These are phyloP conservation scores for Pichia sorboxylosa DNA, from an alignment of 1,139 yeast genomes.

Conservation along the genomic window DNA sequence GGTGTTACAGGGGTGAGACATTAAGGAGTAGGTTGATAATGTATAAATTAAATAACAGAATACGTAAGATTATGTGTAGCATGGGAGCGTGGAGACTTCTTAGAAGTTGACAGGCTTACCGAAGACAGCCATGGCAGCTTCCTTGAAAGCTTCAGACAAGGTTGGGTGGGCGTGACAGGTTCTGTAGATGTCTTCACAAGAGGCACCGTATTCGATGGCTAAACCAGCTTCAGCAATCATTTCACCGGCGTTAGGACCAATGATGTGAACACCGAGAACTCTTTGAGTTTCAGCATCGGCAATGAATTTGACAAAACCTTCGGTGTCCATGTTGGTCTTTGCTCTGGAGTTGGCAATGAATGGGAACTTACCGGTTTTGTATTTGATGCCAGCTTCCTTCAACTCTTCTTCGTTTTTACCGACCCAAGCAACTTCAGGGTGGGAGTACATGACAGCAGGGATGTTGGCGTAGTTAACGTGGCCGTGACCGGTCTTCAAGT, in stretches of 20 bases:
- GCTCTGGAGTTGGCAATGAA: constrained; percentile 99
- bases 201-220: constrained; percentile 97
- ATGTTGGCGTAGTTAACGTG: constrained; percentile 97
- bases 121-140: constrained; percentile 89
- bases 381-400: constrained; percentile 85
- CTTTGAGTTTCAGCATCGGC: constrained; percentile 98
- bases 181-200: constrained; percentile 95
- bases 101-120: constrained; percentile 39
- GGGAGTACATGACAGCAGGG: constrained; percentile 97
- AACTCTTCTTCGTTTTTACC: constrained; percentile 94
- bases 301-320: constrained; percentile 90
- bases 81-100: too few species aligned
- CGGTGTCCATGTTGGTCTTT: constrained; percentile 93
- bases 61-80: too few species aligned
- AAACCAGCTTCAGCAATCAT: constrained; percentile 98
- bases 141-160: constrained; percentile 94
- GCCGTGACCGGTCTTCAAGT: constrained; percentile 86
- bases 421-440: constrained; percentile 99
- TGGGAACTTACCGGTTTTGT: constrained; percentile 95
- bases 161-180: constrained; percentile 99
- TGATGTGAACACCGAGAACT: constrained; percentile 90
- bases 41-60: too few species aligned
- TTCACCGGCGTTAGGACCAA: constrained; percentile 98
- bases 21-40: too few species aligned
- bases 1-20: too few species aligned